Conservation (phyloP, 768 basidiomycete genomes). For the Kwoniella sp. region DNA sequence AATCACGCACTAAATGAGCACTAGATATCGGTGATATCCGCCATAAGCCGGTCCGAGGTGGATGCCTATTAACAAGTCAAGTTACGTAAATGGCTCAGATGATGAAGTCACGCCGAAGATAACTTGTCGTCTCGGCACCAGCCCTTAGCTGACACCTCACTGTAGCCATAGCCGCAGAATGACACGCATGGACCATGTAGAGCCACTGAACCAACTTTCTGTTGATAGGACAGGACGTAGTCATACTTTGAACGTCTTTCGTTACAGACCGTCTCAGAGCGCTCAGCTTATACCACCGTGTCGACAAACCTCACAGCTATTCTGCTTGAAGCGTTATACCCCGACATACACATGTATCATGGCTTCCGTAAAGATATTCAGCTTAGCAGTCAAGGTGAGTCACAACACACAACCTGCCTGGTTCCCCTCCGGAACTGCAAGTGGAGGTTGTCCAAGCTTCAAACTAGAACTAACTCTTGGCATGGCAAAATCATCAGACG, state of each 20-base stretch:
- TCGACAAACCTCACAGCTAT: too few species aligned
- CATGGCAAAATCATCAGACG: constrained; percentile 33
- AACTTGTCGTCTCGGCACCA: neutral
- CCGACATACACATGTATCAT: constrained; percentile 25
- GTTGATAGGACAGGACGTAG: too few species aligned
- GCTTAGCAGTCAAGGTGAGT: constrained; percentile 52
- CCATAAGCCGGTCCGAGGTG: neutral
- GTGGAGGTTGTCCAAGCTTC: constrained; percentile 17
- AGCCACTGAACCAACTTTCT: too few species aligned
- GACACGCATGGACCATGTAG: too few species aligned
- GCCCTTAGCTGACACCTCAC: neutral
- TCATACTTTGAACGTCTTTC: too few species aligned
- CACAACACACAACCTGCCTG: neutral
- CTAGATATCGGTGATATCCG: neutral
- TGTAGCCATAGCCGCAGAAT: too few species aligned
- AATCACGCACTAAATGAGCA: neutral
- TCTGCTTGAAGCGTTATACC: too few species aligned
- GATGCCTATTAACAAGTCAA: neutral
- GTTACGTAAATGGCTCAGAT: neutral
- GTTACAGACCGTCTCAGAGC: too few species aligned
- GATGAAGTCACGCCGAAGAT: neutral
- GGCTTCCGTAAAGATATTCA: constrained; percentile 55
- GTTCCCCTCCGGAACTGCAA: neutral
- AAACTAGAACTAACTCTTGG: neutral
- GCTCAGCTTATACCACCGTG: too few species aligned